Evolutionary conservation across 257 asterid species (phyloP).

Genomic region (Rubia yunnanensis): DNA sequence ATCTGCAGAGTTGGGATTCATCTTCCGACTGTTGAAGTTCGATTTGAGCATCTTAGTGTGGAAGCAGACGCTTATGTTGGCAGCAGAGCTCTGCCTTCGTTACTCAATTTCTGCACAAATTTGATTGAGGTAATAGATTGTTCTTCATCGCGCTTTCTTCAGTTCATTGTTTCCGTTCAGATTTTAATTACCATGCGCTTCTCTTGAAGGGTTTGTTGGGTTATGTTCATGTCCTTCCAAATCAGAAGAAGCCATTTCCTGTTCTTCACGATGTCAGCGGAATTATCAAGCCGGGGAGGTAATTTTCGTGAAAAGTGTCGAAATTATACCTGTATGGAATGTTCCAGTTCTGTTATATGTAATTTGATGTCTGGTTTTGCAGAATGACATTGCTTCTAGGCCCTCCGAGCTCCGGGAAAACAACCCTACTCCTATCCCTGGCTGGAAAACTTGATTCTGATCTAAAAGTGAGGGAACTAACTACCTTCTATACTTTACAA

Average conservation of each 20-base stretch:
- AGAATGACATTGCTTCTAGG: constrained; percentile 14
- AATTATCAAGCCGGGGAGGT: constrained; percentile 85
- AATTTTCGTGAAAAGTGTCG: not conserved
- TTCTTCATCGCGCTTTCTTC: not conserved
- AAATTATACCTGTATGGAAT: not conserved
- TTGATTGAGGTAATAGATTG: constrained; percentile 54
- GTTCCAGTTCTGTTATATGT: not conserved
- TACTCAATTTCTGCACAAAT: constrained; percentile 56
- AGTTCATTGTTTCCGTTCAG: not conserved
- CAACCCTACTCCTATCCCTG: constrained; percentile 1
- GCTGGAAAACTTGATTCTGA: constrained; percentile 15
- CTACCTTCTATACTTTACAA: not conserved
- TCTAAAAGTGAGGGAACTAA: constrained; percentile 43
- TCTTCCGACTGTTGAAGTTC: constrained; percentile 72
- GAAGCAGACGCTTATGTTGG: constrained; percentile 84
- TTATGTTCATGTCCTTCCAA: constrained; percentile 49
- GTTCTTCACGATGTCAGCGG: constrained; percentile 71
- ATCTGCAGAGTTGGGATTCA: constrained; percentile 63
- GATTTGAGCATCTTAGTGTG: constrained; percentile 62
- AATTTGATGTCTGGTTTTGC: not conserved
- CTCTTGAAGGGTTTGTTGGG: constrained; percentile 52
- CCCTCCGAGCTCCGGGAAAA: constrained; percentile 10
- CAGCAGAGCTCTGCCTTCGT: constrained; percentile 77
- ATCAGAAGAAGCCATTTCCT: constrained; percentile 58
- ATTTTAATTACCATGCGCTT: not conserved